Evolutionary conservation across 805 yeast genomes (phyloP).

Genomic region (Starmerella apis): DNA sequence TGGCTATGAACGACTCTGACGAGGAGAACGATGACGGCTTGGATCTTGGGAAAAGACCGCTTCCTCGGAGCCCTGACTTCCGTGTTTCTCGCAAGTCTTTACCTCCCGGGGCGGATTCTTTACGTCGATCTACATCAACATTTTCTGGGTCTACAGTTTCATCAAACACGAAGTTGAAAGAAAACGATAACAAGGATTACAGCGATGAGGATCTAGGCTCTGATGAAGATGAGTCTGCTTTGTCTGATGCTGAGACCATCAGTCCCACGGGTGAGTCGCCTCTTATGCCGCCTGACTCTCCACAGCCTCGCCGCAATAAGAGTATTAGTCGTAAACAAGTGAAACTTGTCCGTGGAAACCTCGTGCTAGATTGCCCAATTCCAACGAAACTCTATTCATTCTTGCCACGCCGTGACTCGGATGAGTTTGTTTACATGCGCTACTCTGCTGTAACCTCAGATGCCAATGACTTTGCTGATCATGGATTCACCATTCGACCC

Average conservation of each 20-base stretch:
- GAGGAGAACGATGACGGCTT: constrained; percentile 5
- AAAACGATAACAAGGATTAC: constrained; percentile 3
- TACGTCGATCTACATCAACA: constrained; percentile 16
- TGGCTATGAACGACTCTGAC: constrained; percentile 8
- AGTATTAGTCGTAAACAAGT: constrained; percentile 63
- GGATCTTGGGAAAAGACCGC: neutral
- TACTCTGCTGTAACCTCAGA: constrained; percentile 94
- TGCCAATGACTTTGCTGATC: constrained; percentile 70
- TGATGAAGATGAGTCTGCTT: constrained; percentile 14
- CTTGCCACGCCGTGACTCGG: constrained; percentile 76
- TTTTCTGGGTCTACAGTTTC: constrained; percentile 15
- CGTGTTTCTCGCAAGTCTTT: constrained; percentile 9
- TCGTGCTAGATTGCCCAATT: constrained; percentile 86
- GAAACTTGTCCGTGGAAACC: constrained; percentile 64
- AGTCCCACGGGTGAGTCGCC: constrained; percentile 9
- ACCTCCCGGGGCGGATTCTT: constrained; percentile 12
- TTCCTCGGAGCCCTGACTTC: constrained; percentile 14
- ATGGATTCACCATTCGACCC: constrained; percentile 79
- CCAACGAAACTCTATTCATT: constrained; percentile 81
- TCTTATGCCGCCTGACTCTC: constrained; percentile 21
- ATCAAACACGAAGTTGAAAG: constrained; percentile 6
- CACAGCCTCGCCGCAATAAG: constrained; percentile 53
- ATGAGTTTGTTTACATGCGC: constrained; percentile 92
- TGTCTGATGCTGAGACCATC: constrained; percentile 10
- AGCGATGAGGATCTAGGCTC: neutral